A percentile compares a stretch with the other conserved stretches of the same genome.
These are phyloP conservation scores for Suhomyces emberorum DNA, from an alignment of 805 yeast genomes.

Conservation along the genomic window DNA sequence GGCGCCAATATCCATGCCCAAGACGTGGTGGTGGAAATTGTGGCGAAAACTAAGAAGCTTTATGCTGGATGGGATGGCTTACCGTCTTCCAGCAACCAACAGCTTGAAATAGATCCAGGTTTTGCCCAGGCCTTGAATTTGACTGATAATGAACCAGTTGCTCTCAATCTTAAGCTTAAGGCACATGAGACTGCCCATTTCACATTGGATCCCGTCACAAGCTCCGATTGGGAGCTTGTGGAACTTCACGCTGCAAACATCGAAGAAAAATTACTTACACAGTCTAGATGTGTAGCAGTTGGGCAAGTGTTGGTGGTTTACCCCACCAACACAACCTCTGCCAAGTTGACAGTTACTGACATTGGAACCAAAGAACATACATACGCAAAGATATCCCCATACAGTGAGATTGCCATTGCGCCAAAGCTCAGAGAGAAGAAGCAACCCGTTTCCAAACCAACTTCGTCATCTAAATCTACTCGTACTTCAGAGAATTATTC, in stretches of 20 bases:
- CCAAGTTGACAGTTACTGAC: slow-evolving; percentile 50
- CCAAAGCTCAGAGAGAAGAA: slow-evolving; percentile 46
- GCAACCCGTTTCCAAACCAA: slow-evolving; percentile 21
- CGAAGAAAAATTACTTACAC: slow-evolving; percentile 72
- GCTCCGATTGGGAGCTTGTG: slow-evolving; percentile 87
- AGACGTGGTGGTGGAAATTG: slow-evolving; percentile 52
- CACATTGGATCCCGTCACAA: slow-evolving; percentile 70
- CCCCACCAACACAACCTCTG: slow-evolving; percentile 58
- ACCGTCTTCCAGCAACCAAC: slow-evolving; percentile 28
- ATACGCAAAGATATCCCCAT: slow-evolving; percentile 55
- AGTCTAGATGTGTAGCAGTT: slow-evolving; percentile 69
- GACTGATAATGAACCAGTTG: slow-evolving; percentile 35
- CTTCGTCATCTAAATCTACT: slow-evolving; percentile 44
- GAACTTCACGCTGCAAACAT: slow-evolving; percentile 76
- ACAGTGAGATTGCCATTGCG: slow-evolving; percentile 71
- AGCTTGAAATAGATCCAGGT: slow-evolving; percentile 63
- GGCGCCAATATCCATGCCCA: slow-evolving; percentile 56
- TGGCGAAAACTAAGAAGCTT: slow-evolving; percentile 20
- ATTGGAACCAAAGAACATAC: slow-evolving; percentile 40
- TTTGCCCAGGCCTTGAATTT: slow-evolving; percentile 55
- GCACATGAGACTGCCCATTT: slow-evolving; percentile 56
- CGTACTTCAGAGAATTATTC: slow-evolving; percentile 14
- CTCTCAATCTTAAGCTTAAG: slow-evolving; percentile 46
- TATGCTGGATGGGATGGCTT: slow-evolving; percentile 72
- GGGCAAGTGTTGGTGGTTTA: slow-evolving; percentile 64